These are phyloP conservation scores for Linanthus parryae DNA, from an alignment of 148 eudicot species.

Conservation along the genomic window DNA sequence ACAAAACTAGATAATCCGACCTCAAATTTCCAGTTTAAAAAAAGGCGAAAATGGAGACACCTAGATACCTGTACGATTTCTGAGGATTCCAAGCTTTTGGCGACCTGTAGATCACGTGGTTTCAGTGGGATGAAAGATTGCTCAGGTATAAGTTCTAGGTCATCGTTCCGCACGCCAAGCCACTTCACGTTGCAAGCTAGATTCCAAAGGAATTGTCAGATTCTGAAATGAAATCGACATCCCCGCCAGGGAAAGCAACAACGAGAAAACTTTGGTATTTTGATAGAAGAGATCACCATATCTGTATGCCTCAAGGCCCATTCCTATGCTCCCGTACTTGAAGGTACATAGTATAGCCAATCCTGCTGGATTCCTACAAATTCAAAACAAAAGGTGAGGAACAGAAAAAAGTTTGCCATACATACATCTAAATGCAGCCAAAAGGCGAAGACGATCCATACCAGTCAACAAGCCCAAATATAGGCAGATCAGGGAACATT, in stretches of 20 bases:
- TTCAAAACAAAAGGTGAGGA: neutral
- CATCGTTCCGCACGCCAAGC: constrained; percentile 79
- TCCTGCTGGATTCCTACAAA: constrained; percentile 90
- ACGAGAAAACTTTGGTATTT: neutral
- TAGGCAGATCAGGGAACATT: constrained; percentile 70
- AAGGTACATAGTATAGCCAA: constrained; percentile 85
- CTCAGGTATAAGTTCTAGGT: constrained; percentile 69
- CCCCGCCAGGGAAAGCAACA: neutral
- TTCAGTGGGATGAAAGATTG: constrained; percentile 60
- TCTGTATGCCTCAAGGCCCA: constrained; percentile 97
- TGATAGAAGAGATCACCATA: constrained; percentile 42
- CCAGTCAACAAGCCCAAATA: constrained; percentile 95
- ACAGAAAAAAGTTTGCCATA: too few relatives aligned
- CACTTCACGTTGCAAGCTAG: constrained; percentile 93
- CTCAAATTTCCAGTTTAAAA: neutral
- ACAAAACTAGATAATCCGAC: too few relatives aligned
- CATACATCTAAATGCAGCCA: too few relatives aligned
- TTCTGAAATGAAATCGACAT: neutral
- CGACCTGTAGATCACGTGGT: constrained; percentile 74
- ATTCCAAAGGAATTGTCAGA: neutral
- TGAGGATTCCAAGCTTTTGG: constrained; percentile 71
- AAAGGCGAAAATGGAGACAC: neutral
- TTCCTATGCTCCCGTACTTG: constrained; percentile 88
- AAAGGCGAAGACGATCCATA: constrained; percentile 18
- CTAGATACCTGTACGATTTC: constrained; percentile 59